Evolutionary conservation across 176 grass and related monocot genomes (phyloP).

Genomic region (Zizania latifolia): DNA sequence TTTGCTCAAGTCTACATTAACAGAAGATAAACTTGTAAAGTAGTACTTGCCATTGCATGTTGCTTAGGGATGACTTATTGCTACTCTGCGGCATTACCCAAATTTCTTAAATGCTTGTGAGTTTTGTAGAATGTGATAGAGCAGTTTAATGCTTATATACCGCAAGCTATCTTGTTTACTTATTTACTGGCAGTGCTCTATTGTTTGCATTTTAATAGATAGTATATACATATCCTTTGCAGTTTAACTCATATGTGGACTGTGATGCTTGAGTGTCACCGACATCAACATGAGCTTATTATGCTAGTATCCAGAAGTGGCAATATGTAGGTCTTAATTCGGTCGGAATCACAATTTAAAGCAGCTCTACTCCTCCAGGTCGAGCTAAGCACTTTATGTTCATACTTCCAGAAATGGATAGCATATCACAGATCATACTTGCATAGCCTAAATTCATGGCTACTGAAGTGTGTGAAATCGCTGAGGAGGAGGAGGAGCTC

Average conservation of each 20-base stretch:
- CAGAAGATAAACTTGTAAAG: neutral
- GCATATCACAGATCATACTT: slow-evolving; percentile 76
- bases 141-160: neutral
- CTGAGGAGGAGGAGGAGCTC: slow-evolving; percentile 30
- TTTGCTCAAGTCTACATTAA: neutral
- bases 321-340: slow-evolving; percentile 49
- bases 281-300: slow-evolving; percentile 53
- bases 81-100: neutral
- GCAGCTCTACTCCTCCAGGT: slow-evolving; percentile 53
- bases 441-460: slow-evolving; percentile 62
- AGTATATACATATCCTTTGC: slow-evolving; percentile 25
- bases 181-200: neutral
- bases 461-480: slow-evolving; percentile 73
- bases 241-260: slow-evolving; percentile 87
- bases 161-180: neutral
- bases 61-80: neutral
- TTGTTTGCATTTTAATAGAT: slow-evolving; percentile 18
- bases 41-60: neutral
- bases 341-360: slow-evolving; percentile 59
- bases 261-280: slow-evolving; percentile 79
- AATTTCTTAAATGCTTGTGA: neutral
- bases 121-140: neutral
- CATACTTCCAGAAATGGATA: slow-evolving; percentile 84
- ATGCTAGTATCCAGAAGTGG: slow-evolving; percentile 44
- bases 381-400: slow-evolving; percentile 71